Evolutionary conservation across 1,139 yeast species (phyloP), one percentile per base, ranked within the genome.

Genomic region (Ashbya aceris): DNA sequence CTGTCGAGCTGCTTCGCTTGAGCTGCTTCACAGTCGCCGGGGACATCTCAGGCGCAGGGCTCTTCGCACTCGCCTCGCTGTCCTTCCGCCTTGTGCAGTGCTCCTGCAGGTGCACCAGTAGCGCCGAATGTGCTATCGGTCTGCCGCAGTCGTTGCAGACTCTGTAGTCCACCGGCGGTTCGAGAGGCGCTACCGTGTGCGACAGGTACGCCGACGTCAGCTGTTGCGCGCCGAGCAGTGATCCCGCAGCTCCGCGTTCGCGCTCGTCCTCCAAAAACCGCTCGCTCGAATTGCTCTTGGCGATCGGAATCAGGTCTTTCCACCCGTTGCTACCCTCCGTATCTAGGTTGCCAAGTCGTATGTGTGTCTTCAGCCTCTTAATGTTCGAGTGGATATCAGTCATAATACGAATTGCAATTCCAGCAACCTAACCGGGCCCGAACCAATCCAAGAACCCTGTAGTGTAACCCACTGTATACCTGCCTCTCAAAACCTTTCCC

Each of bases 121-220:
- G 43, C 2, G 51, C 49, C 8, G 49, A 46, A 23, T 52, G 40
- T 26, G 51, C 45, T 7, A 83, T 69, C 1, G 91, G 91, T 45
- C 81, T 69, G 38, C 73, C 70, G 57, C 93, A 83, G 45, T 68
- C 65, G 45, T 76, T 77, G 59, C 93, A 83, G 53, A 80, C 71
- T 50, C 82, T 71, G 54, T 77, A 83, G 41, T 71, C 69, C 23
- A 77, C 27, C 11, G 37, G 37, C n/a, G 29, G 27, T 6, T 23
- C 27, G 7, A 23, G n/a, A 20, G 14, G 13, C 9, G 27, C 29
- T 9, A 34, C 29, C 9, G 27, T 34, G 27, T 34, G 20, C n/a
- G 37, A 34, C 27, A 34, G 27, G 14, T 34, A 34, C 29, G n/a
- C 17, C 10, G 37, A 34, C 27, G n/a, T 34, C 14, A 34, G 27